These are phyloP conservation scores for Sclerotinia subarctica DNA, from an alignment of 2,329 filamentous ascomycete species.

Conservation along the genomic window DNA sequence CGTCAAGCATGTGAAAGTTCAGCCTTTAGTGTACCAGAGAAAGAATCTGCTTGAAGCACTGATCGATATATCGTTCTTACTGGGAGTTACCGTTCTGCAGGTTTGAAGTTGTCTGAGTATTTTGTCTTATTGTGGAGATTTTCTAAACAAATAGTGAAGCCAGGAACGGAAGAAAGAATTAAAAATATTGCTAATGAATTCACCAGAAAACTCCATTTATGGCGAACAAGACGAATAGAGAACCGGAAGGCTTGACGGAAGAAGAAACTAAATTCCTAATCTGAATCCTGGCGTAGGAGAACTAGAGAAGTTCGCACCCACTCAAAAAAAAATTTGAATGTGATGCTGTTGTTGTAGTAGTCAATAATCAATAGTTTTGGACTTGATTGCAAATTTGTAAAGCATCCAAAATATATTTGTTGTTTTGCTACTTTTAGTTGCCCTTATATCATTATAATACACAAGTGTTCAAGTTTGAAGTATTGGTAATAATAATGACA, in stretches of 20 bases:
- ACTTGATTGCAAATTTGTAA: neutral
- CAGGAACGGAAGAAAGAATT: neutral
- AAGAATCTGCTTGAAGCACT: neutral
- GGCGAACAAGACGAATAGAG: neutral
- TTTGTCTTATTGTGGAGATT: neutral
- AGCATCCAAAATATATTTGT: neutral
- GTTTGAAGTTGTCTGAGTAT: neutral
- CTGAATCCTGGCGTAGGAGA: neutral
- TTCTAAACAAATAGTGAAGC: neutral
- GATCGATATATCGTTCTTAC: neutral
- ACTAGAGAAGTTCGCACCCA: neutral
- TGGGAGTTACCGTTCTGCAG: neutral
- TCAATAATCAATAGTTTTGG: neutral
- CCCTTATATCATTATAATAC: neutral
- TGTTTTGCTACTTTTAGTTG: neutral
- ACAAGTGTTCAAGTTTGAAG: neutral
- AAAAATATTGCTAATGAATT: neutral
- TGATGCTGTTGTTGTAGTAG: neutral
- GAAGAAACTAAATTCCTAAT: neutral
- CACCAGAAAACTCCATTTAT: neutral
- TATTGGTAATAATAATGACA: neutral
- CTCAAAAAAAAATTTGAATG: neutral
- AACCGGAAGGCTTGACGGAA: conserved; percentile 8
- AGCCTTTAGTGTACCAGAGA: too few species aligned
- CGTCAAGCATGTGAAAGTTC: neutral